Conservation (phyloP, 176 grass and related monocot genomes). For the Themeda triandra region DNA sequence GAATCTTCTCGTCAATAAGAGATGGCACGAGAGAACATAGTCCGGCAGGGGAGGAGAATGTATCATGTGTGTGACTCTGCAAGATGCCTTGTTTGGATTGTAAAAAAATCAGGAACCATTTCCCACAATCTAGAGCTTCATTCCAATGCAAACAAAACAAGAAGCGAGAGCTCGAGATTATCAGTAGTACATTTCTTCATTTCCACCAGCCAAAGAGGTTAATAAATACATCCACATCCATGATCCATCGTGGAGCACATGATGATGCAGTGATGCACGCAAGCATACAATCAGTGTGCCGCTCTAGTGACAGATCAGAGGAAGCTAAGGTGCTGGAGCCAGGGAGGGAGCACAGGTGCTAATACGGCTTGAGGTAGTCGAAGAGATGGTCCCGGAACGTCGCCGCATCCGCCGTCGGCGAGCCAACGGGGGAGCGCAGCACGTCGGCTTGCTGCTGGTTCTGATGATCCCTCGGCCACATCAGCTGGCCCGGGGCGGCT, state of each 20-base stretch:
- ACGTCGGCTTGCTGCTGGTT: neutral
- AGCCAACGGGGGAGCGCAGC: neutral
- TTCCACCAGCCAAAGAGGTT: neutral
- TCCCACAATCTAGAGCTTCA: neutral
- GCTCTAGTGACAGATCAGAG: too few relatives aligned
- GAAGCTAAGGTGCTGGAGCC: too few relatives aligned
- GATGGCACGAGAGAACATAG: neutral
- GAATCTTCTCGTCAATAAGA: neutral
- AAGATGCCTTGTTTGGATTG: neutral
- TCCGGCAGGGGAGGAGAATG: neutral
- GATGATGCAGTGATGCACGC: neutral
- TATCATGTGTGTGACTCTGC: neutral
- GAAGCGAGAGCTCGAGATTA: neutral
- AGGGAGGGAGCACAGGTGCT: too few relatives aligned
- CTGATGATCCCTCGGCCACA: neutral
- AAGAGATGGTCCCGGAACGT: conserved; percentile 40
- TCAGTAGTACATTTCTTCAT: neutral
- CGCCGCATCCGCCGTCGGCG: conserved; percentile 16
- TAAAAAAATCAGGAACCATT: neutral
- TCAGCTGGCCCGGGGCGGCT: neutral
- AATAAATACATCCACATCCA: too few relatives aligned
- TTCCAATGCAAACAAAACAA: neutral
- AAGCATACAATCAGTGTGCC: neutral
- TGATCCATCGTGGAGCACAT: too few relatives aligned
- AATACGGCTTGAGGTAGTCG: conserved; percentile 45